Evolutionary conservation across 2,329 filamentous ascomycete species (phyloP).

Genomic region (Colletotrichum destructivum): DNA sequence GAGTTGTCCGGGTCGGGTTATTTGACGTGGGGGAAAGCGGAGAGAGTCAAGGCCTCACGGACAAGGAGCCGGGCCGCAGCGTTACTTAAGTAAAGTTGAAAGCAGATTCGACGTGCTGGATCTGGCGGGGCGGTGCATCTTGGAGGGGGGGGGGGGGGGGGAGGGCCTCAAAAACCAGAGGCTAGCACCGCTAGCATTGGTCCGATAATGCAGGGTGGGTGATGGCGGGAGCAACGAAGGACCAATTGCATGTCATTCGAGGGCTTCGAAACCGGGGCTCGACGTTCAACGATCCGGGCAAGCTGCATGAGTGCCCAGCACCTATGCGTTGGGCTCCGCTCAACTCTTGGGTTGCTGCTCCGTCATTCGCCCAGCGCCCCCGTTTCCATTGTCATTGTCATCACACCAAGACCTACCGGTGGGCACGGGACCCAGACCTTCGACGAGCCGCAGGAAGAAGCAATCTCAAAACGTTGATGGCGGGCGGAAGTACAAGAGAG

Average conservation of each 20-base stretch:
- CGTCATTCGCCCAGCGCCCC: conserved; percentile 30
- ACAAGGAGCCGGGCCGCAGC: conserved; percentile 35
- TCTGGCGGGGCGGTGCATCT: conserved; percentile 37
- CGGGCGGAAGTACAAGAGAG: background rate
- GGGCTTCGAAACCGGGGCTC: conserved; percentile 17
- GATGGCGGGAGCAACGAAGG: conserved; percentile 5
- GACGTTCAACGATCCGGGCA: conserved; percentile 20
- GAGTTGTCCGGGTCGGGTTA: conserved; percentile 13
- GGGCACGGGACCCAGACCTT: conserved; percentile 28
- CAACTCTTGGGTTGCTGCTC: background rate
- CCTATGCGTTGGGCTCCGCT: conserved; percentile 37
- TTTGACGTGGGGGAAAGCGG: conserved; percentile 19
- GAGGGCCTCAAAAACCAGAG: conserved; percentile 41
- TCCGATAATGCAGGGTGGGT: conserved; percentile 25
- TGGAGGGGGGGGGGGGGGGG: background rate
- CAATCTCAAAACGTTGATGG: background rate
- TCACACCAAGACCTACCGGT: conserved; percentile 16
- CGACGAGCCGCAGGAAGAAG: conserved; percentile 10
- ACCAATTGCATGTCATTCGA: conserved; percentile 24
- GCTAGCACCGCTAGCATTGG: conserved; percentile 26
- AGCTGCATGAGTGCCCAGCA: conserved; percentile 44
- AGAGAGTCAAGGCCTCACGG: conserved; percentile 25
- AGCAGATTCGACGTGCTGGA: conserved; percentile 16
- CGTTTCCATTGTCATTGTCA: conserved; percentile 5
- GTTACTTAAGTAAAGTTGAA: conserved; percentile 38